Base-by-base conservation (phyloP, 495 filamentous ascomycete species). In the Penicillium roqueforti region DNA sequence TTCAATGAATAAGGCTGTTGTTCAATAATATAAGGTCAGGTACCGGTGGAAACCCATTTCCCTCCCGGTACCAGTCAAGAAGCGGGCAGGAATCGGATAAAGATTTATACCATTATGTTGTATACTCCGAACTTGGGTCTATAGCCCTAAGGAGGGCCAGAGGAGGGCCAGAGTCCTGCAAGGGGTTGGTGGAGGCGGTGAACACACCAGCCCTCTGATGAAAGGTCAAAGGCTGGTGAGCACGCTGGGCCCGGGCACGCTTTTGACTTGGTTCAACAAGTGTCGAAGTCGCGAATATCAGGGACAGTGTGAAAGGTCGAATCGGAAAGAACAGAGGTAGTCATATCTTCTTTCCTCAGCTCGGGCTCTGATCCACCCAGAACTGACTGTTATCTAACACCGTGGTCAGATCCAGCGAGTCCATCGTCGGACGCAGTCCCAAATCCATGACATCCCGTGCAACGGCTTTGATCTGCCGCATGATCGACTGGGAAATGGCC, bases 401-500 rank as follows among this genome's bases (percentile, higher is more conserved):
- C 1, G 65, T 66, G 0, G 59, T 68, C 19, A 77, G 54, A 62
- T 76, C 72, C 9, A 77, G 56, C 29, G 68, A 65, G 51, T 76
- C 75, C 57, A 71, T 67, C n/a, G 60, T 71, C 16, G 70, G 72
- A 25, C 75, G 72, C 7, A 77, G 56, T 2, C 75, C 75, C 23
- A 77, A 50, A 23, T 74, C 71, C 61, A 77, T 68, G 28, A 77
- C 75, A 55, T 77, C 75, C 14, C 75, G 70, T 6, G 75, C 66
- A 14, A 77, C 75, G 3, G 75, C 75, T 47, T 76, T 77, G 26
- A 96, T 88, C 67, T 93, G 88, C 16, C 77, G 76, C 68, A 89
- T 82, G 9, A 89, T 87, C 8, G 75, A 80, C 29, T 78, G 78
- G 5, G 89, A 90, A 20, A 90, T 84, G 32, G 86, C 83, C 91